Base-by-base conservation (phyloP, 208 protist genomes). In the Acanthamoeba royreba region DNA sequence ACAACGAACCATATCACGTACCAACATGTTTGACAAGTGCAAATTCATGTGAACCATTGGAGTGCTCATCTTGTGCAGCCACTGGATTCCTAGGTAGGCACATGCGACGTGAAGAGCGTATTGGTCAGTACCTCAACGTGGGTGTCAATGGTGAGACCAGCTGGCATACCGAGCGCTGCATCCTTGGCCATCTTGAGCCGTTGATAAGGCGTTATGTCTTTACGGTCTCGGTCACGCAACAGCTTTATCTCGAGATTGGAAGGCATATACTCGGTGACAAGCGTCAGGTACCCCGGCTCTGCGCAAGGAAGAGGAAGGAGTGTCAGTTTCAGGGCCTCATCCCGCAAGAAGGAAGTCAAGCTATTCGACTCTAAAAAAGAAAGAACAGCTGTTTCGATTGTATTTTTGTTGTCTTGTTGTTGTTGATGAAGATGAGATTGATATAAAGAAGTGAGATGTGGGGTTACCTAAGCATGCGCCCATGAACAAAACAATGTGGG, bases 151-250 rank as follows among this genome's bases (percentile, higher is more conserved):
- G n/a, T n/a, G n/a, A n/a, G n/a, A n/a, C n/a, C n/a, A n/a, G n/a
- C n/a, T n/a, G n/a, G 25, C 15, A 25, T 81, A 81, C 69, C 69
- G 47, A 88, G 79, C 33, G 79, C 79, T 28, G 79, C 79, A 38
- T 88, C 79, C 22, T 88, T 88, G 79, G 79, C 79, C 79, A 88
- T 88, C 47, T 88, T 88, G 31, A 88, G 49, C 19, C 79, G 79
- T 38, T 88, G 47, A 38, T 88, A 88, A 4, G 49, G 79, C 4
- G 79, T 43, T 33, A 81, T 81, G 38, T 81, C 69, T n/a, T 81
- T 81, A 1, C 69, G 33, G 40, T 81, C 69, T 33, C 69, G 69
- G 69, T 81, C 69, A 1, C 40, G 33, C 69, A 81, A 42, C 8
- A 88, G 47, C 25, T 61, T 61, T 42, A 88, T 88, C 31, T 53